Conservation (phyloP, 305 asterid species). For the Plantago coronopus region DNA sequence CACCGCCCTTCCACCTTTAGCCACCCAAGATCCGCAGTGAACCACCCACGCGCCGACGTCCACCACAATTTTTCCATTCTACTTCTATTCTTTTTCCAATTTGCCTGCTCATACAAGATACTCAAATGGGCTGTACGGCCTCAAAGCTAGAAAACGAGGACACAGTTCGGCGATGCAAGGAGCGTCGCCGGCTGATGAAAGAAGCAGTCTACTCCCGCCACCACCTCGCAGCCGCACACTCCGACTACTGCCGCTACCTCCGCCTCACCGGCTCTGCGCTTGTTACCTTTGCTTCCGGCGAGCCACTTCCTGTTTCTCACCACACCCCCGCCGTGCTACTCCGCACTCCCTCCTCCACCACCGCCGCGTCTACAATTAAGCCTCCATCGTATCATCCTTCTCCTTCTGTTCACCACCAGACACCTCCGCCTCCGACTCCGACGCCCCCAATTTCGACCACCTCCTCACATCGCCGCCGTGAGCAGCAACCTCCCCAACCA, state of each 20-base stretch:
- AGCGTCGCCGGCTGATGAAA: conserved; percentile 91
- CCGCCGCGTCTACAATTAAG: conserved; percentile 27
- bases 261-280: conserved; percentile 84
- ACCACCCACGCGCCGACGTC: too few species aligned
- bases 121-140: conserved; percentile 79
- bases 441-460: conserved; percentile 21
- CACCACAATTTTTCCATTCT: too few species aligned
- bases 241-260: conserved; percentile 90
- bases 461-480: conserved; percentile 29
- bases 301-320: conserved; percentile 50
- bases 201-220: conserved; percentile 86
- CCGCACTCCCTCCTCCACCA: conserved; percentile 27
- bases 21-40: too few species aligned
- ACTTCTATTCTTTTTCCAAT: neutral
- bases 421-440: neutral
- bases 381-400: conserved; percentile 26
- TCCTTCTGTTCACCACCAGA: neutral
- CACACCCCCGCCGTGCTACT: conserved; percentile 49
- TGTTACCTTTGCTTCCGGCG: conserved; percentile 76
- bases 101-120: too few species aligned
- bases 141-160: conserved; percentile 96
- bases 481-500: conserved; percentile 13
- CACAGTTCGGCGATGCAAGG: conserved; percentile 95
- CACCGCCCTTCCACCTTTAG: too few species aligned
- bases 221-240: conserved; percentile 93